Conservation (phyloP, 768 basidiomycete genomes). For the Paxillus ammoniavirescens region DNA sequence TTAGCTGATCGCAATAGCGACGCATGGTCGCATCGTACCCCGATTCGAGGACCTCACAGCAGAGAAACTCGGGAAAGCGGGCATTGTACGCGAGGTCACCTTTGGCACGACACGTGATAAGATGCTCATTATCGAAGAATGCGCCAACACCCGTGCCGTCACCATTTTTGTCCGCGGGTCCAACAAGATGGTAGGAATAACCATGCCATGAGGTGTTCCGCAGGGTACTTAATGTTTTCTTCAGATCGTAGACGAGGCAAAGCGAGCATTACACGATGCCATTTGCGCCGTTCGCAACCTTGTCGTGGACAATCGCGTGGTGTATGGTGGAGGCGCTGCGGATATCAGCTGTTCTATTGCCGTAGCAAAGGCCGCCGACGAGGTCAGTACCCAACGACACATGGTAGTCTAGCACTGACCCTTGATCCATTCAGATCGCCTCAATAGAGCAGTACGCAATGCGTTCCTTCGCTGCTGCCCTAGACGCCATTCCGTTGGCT, state of each 20-base stretch:
- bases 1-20: constrained; percentile 96
- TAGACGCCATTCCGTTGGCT: constrained; percentile 94
- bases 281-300: constrained; percentile 97
- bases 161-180: constrained; percentile 97
- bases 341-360: constrained; percentile 96
- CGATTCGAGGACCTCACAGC: constrained; percentile 93
- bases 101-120: constrained; percentile 99
- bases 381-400: constrained; percentile 46
- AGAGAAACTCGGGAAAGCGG: constrained; percentile 91
- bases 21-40: constrained; percentile 96
- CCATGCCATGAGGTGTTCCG: not conserved
- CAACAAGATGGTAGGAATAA: constrained; percentile 92
- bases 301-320: constrained; percentile 92
- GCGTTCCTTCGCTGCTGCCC: constrained; percentile 95
- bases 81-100: constrained; percentile 88
- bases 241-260: constrained; percentile 98
- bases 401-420: not conserved
- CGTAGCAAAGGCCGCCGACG: constrained; percentile 91
- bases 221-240: not conserved
- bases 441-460: constrained; percentile 99
- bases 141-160: constrained; percentile 93
- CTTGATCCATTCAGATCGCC: constrained; percentile 59
- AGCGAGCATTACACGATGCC: constrained; percentile 96
- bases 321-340: constrained; percentile 97
- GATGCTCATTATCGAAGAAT: constrained; percentile 99